Evolutionary conservation across 2,329 filamentous ascomycete genomes (phyloP).

Genomic region (Epichloe sp.): DNA sequence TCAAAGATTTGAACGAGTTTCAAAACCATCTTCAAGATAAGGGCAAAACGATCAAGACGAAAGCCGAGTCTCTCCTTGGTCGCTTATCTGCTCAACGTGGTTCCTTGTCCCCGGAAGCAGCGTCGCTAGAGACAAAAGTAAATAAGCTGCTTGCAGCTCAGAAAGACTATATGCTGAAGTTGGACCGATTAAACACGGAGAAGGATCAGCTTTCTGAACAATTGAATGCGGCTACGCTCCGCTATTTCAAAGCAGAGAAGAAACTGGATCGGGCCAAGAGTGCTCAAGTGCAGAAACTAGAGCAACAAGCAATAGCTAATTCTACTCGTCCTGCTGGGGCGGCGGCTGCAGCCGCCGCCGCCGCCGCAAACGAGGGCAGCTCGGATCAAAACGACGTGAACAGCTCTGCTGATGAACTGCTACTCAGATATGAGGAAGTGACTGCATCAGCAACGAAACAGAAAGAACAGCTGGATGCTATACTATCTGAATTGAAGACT

Average conservation of each 20-base stretch:
- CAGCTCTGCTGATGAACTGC: constrained; percentile 49
- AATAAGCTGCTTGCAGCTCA: constrained; percentile 64
- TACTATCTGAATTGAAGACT: constrained; percentile 63
- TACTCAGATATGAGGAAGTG: constrained; percentile 66
- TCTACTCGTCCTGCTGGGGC: constrained; percentile 34
- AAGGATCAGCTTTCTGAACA: constrained; percentile 78
- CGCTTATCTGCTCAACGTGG: constrained; percentile 38
- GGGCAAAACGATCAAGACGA: constrained; percentile 61
- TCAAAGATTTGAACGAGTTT: constrained; percentile 58
- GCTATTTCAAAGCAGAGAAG: constrained; percentile 93
- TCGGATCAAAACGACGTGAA: constrained; percentile 38
- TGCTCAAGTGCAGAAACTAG: constrained; percentile 77
- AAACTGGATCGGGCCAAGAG: constrained; percentile 85
- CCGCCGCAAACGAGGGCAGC: constrained; percentile 30
- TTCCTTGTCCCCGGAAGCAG: constrained; percentile 51
- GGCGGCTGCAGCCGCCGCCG: background rate
- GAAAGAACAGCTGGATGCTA: constrained; percentile 73
- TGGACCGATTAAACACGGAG: constrained; percentile 63
- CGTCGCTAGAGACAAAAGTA: constrained; percentile 62
- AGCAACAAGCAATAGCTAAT: constrained; percentile 72
- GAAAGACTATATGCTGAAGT: constrained; percentile 64
- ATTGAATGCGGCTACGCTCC: constrained; percentile 73
- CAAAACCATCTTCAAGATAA: constrained; percentile 68
- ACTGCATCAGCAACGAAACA: constrained; percentile 65
- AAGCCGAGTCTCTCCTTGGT: constrained; percentile 56